These are phyloP conservation scores for Aureobasidium sp. DNA, from an alignment of 2,329 filamentous ascomycete species.

Conservation along the genomic window DNA sequence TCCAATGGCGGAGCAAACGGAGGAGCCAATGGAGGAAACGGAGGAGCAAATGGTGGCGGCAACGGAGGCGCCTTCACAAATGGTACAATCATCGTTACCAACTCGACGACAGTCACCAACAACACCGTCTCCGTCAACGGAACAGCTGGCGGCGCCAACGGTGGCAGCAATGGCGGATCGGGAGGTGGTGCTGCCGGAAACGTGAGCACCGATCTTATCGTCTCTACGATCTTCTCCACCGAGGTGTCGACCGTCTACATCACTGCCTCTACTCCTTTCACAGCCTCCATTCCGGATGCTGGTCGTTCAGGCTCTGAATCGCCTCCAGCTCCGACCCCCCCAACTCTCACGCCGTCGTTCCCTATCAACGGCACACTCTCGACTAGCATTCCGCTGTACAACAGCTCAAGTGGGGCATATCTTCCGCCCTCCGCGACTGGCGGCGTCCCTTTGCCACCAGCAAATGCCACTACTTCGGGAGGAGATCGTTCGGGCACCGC, in stretches of 20 bases:
- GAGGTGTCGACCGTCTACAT: conserved; percentile 7
- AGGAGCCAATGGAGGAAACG: neutral
- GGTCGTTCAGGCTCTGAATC: conserved; percentile 1
- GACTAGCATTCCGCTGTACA: conserved; percentile 9
- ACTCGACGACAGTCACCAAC: conserved; percentile 11
- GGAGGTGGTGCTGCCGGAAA: conserved; percentile 8
- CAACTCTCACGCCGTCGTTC: neutral
- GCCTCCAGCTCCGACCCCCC: neutral
- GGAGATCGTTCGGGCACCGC: neutral
- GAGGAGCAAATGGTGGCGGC: neutral
- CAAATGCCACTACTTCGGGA: conserved; percentile 3
- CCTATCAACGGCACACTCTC: neutral
- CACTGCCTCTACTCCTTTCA: neutral
- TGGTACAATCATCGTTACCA: conserved; percentile 12
- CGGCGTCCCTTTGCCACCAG: neutral
- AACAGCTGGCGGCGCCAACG: conserved; percentile 4
- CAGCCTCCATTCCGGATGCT: neutral
- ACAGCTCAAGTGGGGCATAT: conserved; percentile 5
- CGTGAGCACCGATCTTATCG: conserved; percentile 8
- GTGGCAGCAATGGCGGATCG: conserved; percentile 5
- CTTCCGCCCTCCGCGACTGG: neutral
- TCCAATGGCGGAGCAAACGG: neutral
- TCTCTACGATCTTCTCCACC: conserved; percentile 11
- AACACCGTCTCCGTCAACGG: conserved; percentile 4
- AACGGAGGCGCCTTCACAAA: neutral